Conservation (phyloP, 805 yeast species). For the Metschnikowia lunata region DNA sequence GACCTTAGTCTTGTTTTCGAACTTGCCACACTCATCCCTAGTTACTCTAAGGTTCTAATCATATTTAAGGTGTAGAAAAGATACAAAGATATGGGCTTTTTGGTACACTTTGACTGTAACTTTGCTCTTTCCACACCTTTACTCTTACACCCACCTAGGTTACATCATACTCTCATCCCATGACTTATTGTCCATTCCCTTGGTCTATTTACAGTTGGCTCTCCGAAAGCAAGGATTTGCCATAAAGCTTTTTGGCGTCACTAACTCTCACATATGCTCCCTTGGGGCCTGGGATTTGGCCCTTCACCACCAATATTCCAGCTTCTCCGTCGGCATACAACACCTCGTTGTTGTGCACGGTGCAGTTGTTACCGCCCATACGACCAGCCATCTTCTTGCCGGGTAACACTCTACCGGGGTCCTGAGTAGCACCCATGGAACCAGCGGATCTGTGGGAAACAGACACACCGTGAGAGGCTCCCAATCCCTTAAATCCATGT, state of each 20-base stretch:
- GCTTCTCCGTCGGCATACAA: conserved; percentile 75
- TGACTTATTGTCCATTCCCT: too few species aligned
- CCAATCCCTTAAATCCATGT: conserved; percentile 82
- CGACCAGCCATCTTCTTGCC: conserved; percentile 99
- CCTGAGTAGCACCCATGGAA: conserved; percentile 92
- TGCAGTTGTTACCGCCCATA: conserved; percentile 76
- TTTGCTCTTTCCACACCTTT: too few species aligned
- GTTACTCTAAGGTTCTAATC: too few species aligned
- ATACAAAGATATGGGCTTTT: too few species aligned
- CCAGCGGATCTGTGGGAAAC: conserved; percentile 93
- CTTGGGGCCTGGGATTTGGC: conserved; percentile 86
- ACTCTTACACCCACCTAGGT: too few species aligned
- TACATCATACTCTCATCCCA: too few species aligned
- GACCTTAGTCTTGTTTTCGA: too few species aligned
- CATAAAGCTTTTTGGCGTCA: conserved; percentile 65
- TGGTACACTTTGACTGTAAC: too few species aligned
- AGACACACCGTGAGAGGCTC: conserved; percentile 95
- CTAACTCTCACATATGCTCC: conserved; percentile 69
- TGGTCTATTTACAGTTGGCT: conserved; percentile 14
- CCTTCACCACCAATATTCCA: conserved; percentile 80
- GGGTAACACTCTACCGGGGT: conserved; percentile 93
- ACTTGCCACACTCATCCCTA: too few species aligned
- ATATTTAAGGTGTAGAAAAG: too few species aligned
- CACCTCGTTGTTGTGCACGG: conserved; percentile 72
- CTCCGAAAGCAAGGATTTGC: conserved; percentile 27